phyloP scores from a whole-genome alignment of 768 basidiomycete genomes.

The Rickenella mellea region DNA sequence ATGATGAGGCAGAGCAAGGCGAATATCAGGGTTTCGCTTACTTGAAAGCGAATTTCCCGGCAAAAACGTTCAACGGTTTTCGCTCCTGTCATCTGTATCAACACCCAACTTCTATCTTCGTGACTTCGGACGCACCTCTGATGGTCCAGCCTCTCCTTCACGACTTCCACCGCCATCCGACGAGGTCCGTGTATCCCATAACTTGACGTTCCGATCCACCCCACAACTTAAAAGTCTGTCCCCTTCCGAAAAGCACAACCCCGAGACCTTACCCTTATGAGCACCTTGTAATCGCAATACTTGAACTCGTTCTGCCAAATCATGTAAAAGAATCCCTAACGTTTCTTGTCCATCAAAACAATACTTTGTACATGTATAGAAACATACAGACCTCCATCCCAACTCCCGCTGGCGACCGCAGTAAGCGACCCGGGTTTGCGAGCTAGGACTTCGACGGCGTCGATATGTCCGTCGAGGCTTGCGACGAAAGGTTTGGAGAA shows the following conservation, averaged over 20 bases:
- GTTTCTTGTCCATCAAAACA: not conserved
- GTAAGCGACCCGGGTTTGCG: slow-evolving; percentile 66
- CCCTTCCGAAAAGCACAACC: slow-evolving; percentile 61
- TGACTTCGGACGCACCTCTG: slow-evolving; percentile 23
- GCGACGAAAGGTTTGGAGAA: slow-evolving; percentile 97
- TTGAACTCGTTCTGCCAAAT: slow-evolving; percentile 51
- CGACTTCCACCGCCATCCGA: slow-evolving; percentile 11
- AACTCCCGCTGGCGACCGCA: slow-evolving; percentile 83
- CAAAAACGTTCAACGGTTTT: slow-evolving; percentile 68
- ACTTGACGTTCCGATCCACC: slow-evolving; percentile 71
- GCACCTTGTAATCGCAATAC: slow-evolving; percentile 53
- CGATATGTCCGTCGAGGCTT: slow-evolving; percentile 84
- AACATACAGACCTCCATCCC: slow-evolving; percentile 75
- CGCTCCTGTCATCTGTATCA: slow-evolving; percentile 23
- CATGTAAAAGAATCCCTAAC: slow-evolving; percentile 79
- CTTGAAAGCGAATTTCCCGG: slow-evolving; percentile 90
- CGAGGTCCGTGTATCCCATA: slow-evolving; percentile 57
- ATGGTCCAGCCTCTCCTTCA: slow-evolving; percentile 25
- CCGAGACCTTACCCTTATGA: slow-evolving; percentile 81
- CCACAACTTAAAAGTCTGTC: slow-evolving; percentile 69
- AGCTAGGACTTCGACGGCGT: slow-evolving; percentile 83
- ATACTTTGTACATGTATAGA: not conserved
- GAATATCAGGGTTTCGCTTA: slow-evolving; percentile 27
- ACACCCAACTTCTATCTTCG: not conserved
- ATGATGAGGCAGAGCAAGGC: not conserved